phyloP scores from a whole-genome alignment of 305 asterid species.

The Caryopteris hybrid region DNA sequence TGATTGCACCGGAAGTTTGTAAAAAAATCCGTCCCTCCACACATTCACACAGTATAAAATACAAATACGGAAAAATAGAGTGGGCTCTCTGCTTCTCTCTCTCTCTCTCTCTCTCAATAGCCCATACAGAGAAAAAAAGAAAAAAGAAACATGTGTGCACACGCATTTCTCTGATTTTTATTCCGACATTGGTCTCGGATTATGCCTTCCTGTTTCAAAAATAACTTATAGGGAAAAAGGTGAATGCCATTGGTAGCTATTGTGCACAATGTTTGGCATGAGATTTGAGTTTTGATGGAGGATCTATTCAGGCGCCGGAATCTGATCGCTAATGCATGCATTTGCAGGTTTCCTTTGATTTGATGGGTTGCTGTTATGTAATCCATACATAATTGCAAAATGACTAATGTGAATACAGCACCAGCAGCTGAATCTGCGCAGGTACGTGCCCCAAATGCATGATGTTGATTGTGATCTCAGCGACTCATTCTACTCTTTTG shows the following conservation, averaged over 20 bases:
- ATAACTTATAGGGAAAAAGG: conserved; percentile 17
- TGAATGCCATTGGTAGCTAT: background rate
- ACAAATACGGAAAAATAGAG: conserved; percentile 2
- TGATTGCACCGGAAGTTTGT: background rate
- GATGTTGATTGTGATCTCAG: background rate
- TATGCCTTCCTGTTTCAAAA: conserved; percentile 1
- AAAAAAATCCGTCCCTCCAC: conserved; percentile 12
- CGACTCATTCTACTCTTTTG: background rate
- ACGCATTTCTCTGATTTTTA: background rate
- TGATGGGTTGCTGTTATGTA: conserved; percentile 30
- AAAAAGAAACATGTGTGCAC: background rate
- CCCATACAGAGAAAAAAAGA: background rate
- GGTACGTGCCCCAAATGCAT: conserved; percentile 33
- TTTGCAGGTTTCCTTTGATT: conserved; percentile 33
- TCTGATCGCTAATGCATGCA: conserved; percentile 26
- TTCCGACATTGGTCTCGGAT: background rate
- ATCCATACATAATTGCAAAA: conserved; percentile 27
- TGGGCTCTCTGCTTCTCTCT: conserved; percentile 1
- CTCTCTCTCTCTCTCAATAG: background rate
- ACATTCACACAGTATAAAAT: background rate
- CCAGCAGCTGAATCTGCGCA: conserved; percentile 42
- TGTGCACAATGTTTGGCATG: too few species aligned
- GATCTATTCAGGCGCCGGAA: conserved; percentile 9
- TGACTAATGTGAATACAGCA: conserved; percentile 51
- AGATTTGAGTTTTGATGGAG: background rate